Evolutionary conservation across 129 eudicot species (phyloP).

Genomic region (Gnaphalium uliginosum): DNA sequence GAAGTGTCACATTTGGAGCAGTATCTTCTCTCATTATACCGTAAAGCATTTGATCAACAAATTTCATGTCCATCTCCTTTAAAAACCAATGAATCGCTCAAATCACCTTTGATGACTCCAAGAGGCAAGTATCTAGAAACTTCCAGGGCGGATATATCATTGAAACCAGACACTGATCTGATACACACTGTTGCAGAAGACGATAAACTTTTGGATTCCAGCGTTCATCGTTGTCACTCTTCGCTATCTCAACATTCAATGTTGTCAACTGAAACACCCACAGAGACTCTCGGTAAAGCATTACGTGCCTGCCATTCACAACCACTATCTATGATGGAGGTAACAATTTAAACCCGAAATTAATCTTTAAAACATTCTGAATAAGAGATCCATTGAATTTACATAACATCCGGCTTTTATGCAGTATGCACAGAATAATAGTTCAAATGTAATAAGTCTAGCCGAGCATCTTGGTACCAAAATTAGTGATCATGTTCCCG

Average conservation of each 20-base stretch:
- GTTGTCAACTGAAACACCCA: slow-evolving; percentile 45
- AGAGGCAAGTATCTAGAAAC: slow-evolving; percentile 54
- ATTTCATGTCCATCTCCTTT: slow-evolving; percentile 58
- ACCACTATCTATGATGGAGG: slow-evolving; percentile 90
- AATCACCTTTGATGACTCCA: slow-evolving; percentile 59
- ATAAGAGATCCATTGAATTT: no score
- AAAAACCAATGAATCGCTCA: slow-evolving; percentile 39
- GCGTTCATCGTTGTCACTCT: slow-evolving; percentile 80
- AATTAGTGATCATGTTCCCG: slow-evolving; percentile 85
- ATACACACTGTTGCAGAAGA: slow-evolving; percentile 30
- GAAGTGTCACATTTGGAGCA: slow-evolving; percentile 89
- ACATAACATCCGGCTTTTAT: slow-evolving; percentile 20
- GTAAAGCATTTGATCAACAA: slow-evolving; percentile 82
- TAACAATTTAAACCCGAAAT: slow-evolving; percentile 20
- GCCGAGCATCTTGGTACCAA: slow-evolving; percentile 97
- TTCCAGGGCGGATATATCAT: slow-evolving; percentile 42
- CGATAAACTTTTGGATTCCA: slow-evolving; percentile 46
- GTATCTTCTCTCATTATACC: slow-evolving; percentile 77
- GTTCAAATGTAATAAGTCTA: slow-evolving; percentile 70
- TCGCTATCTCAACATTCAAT: slow-evolving; percentile 67
- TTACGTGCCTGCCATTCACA: slow-evolving; percentile 85
- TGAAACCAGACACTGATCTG: slow-evolving; percentile 35
- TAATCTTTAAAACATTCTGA: neutral
- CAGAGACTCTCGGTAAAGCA: slow-evolving; percentile 57
- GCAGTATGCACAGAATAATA: slow-evolving; percentile 70